These are phyloP conservation scores for Fusarium verrucosum DNA, from an alignment of 2,329 filamentous ascomycete genomes.

Conservation along the genomic window DNA sequence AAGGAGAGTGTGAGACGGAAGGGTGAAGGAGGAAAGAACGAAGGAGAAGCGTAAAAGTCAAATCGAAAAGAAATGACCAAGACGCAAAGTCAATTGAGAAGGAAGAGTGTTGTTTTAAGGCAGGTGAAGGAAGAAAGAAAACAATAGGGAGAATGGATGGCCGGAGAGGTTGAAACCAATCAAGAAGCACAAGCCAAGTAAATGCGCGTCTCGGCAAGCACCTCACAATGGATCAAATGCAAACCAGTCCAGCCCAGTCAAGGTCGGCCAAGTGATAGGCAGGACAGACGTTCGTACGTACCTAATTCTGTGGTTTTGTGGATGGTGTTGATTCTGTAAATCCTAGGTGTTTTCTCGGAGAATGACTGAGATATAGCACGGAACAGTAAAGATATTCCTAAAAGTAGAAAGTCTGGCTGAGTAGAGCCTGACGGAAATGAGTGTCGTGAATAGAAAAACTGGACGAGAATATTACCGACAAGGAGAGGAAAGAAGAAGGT, in stretches of 20 bases:
- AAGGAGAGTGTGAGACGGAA: constrained; percentile 21
- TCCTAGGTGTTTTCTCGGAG: constrained; percentile 37
- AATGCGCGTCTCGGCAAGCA: constrained; percentile 36
- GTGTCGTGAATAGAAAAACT: constrained; percentile 50
- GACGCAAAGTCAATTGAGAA: constrained; percentile 11
- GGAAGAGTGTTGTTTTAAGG: constrained; percentile 15
- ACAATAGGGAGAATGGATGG: constrained; percentile 20
- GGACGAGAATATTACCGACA: constrained; percentile 44
- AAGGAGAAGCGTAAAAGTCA: constrained; percentile 17
- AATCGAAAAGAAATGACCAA: constrained; percentile 13
- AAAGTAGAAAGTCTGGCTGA: constrained; percentile 43
- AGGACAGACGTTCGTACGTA: constrained; percentile 31
- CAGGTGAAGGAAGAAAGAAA: constrained; percentile 29
- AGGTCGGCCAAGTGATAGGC: constrained; percentile 26
- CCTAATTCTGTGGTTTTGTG: constrained; percentile 36
- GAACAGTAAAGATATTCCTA: constrained; percentile 30
- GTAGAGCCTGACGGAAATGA: constrained; percentile 50
- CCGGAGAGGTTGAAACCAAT: constrained; percentile 23
- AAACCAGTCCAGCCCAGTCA: too few relatives aligned
- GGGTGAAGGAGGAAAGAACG: not conserved
- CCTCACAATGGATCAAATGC: not conserved
- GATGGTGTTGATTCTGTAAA: constrained; percentile 29
- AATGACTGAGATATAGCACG: constrained; percentile 32
- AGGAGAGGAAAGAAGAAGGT: constrained; percentile 40
- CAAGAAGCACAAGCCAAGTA: constrained; percentile 37